phyloP scores from a whole-genome alignment of 306 rosid genomes.

The Benincasa hispida region DNA sequence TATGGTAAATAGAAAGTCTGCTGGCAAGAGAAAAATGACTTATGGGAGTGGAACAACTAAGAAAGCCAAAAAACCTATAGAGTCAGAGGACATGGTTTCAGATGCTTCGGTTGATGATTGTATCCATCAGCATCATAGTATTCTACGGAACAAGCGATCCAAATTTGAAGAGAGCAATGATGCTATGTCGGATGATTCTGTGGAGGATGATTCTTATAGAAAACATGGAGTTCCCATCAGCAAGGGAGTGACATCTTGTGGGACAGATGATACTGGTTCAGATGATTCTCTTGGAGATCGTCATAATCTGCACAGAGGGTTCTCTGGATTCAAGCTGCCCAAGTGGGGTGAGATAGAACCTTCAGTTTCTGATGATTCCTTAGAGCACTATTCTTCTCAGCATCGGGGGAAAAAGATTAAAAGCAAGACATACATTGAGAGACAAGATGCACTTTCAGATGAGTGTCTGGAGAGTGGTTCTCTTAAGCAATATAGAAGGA shows the following conservation, averaged over 20 bases:
- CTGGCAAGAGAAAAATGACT: slow-evolving; percentile 64
- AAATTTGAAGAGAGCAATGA: slow-evolving; percentile 14
- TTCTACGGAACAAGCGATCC: slow-evolving; percentile 19
- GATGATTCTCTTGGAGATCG: slow-evolving; percentile 21
- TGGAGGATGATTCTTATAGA: slow-evolving; percentile 14
- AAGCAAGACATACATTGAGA: neutral
- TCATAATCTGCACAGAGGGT: slow-evolving; percentile 12
- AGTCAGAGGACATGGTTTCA: slow-evolving; percentile 21
- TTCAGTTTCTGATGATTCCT: slow-evolving; percentile 28
- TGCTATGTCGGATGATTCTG: slow-evolving; percentile 28
- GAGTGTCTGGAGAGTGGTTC: slow-evolving; percentile 19
- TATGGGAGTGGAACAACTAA: slow-evolving; percentile 23
- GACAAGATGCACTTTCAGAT: slow-evolving; percentile 19
- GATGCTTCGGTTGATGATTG: slow-evolving; percentile 22
- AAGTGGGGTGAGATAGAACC: slow-evolving; percentile 17
- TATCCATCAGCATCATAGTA: slow-evolving; percentile 19
- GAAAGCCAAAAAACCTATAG: slow-evolving; percentile 39
- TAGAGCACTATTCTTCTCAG: slow-evolving; percentile 1
- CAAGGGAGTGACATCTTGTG: slow-evolving; percentile 10
- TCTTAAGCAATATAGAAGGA: slow-evolving; percentile 11
- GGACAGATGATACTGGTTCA: slow-evolving; percentile 15
- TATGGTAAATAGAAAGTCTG: slow-evolving; percentile 27
- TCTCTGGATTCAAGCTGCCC: slow-evolving; percentile 20
- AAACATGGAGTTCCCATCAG: slow-evolving; percentile 6
- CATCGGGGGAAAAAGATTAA: neutral